These are phyloP conservation scores for Wickerhamomyces sp. DNA, from an alignment of 1,139 yeast genomes.

Conservation along the genomic window DNA sequence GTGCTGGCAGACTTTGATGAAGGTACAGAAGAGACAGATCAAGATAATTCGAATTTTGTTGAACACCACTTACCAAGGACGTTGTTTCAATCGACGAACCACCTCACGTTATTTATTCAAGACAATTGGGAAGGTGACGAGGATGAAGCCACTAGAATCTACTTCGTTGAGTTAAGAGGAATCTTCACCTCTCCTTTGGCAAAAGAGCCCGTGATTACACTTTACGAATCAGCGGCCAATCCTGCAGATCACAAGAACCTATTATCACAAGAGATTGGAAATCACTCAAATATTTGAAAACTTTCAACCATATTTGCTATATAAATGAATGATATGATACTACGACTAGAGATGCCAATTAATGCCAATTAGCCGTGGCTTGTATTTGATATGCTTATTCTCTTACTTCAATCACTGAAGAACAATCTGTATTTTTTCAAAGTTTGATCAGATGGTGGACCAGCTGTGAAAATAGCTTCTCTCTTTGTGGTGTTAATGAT, in stretches of 20 bases:
- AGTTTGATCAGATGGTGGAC: slow-evolving; percentile 12
- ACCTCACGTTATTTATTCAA: slow-evolving; percentile 62
- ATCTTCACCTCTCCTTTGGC: slow-evolving; percentile 54
- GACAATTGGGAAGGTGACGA: slow-evolving; percentile 55
- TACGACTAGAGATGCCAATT: too few relatives aligned
- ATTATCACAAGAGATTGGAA: slow-evolving; percentile 21
- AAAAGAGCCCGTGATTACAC: slow-evolving; percentile 65
- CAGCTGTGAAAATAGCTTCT: slow-evolving; percentile 14
- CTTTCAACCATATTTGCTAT: not conserved
- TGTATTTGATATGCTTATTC: not conserved
- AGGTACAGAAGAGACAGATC: slow-evolving; percentile 31
- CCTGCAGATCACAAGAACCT: slow-evolving; percentile 78
- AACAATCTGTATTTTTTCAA: slow-evolving; percentile 11
- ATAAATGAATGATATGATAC: too few relatives aligned
- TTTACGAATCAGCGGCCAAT: slow-evolving; percentile 89
- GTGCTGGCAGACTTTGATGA: slow-evolving; percentile 30
- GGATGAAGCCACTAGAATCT: slow-evolving; percentile 54
- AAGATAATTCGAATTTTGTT: slow-evolving; percentile 53
- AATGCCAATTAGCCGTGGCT: too few relatives aligned
- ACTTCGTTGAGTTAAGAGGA: slow-evolving; percentile 79
- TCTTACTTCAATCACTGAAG: slow-evolving; percentile 4
- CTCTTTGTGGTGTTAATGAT: slow-evolving; percentile 9
- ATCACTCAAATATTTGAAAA: slow-evolving; percentile 5
- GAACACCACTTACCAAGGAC: slow-evolving; percentile 82
- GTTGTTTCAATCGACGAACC: slow-evolving; percentile 63